Conservation (phyloP, 805 yeast species). For the Myxozyma melibiosi region DNA sequence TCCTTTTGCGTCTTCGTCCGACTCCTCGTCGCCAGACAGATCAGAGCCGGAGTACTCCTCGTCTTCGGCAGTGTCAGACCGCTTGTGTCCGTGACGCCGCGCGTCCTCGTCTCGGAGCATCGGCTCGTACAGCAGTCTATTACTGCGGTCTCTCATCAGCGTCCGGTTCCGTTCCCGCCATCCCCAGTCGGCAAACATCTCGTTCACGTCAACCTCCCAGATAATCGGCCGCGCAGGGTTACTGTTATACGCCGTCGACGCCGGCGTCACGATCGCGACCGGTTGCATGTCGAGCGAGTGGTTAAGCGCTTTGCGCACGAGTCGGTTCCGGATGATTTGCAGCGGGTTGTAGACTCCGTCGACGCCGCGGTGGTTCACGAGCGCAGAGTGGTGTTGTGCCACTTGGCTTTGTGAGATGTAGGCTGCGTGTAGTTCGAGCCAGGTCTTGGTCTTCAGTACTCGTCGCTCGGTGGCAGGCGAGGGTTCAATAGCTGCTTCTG, state of each 20-base stretch:
- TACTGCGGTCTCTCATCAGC: conserved; percentile 25
- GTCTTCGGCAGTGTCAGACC: background rate
- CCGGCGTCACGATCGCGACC: conserved; percentile 18
- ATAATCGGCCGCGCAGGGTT: conserved; percentile 13
- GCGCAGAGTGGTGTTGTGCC: background rate
- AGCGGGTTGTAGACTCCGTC: conserved; percentile 35
- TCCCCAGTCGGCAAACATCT: conserved; percentile 30
- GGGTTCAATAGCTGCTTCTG: conserved; percentile 4
- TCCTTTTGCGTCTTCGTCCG: background rate
- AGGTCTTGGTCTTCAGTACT: conserved; percentile 22
- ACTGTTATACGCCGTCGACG: conserved; percentile 18
- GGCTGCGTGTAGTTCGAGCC: conserved; percentile 29
- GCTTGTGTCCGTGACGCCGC: background rate
- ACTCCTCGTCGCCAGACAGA: background rate
- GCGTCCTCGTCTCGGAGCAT: background rate
- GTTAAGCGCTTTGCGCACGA: conserved; percentile 13
- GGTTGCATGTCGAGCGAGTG: conserved; percentile 11
- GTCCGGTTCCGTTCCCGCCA: conserved; percentile 32
- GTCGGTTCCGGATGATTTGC: conserved; percentile 31
- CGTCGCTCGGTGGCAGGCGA: conserved; percentile 25
- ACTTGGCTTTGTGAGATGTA: conserved; percentile 19
- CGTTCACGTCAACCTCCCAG: conserved; percentile 32
- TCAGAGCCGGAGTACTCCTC: background rate
- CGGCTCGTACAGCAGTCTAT: conserved; percentile 17
- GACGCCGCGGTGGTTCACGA: conserved; percentile 17